These are phyloP conservation scores for Pulicaria dysenterica DNA, from an alignment of 129 eudicot species.

Conservation along the genomic window DNA sequence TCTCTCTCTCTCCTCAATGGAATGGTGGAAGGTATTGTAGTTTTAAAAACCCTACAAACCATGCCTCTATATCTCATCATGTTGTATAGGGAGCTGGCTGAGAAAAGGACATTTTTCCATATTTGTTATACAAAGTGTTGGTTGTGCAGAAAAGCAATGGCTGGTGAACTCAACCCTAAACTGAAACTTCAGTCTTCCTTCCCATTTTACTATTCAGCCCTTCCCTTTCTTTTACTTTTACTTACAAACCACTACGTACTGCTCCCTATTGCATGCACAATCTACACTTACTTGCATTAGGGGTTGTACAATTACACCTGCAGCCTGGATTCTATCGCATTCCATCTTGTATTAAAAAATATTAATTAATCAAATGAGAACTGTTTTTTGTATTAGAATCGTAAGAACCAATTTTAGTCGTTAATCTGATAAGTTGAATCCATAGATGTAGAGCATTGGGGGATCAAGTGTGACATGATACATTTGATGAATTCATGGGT, in stretches of 20 bases:
- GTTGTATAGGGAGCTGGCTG: constrained; percentile 37
- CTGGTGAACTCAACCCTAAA: constrained; percentile 28
- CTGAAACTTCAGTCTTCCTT: constrained; percentile 18
- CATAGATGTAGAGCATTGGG: no score
- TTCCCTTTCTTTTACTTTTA: constrained; percentile 5
- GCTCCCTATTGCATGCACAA: constrained; percentile 28
- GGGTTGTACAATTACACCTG: constrained; percentile 18
- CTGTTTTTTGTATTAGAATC: no score
- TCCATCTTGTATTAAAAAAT: no score
- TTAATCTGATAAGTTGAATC: no score
- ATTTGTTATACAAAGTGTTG: constrained; percentile 13
- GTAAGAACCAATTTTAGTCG: no score
- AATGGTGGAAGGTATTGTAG: constrained; percentile 1
- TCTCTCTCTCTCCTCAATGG: constrained; percentile 12
- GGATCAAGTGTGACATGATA: no score
- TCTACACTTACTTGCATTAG: constrained; percentile 19
- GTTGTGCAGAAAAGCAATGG: constrained; percentile 31
- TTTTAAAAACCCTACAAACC: constrained; percentile 29
- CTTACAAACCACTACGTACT: constrained; percentile 26
- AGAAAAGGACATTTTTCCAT: constrained; percentile 30
- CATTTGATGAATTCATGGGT: no score
- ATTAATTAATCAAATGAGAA: no score
- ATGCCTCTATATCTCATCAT: constrained; percentile 29
- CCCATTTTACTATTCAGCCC: constrained; percentile 24
- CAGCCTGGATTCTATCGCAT: not conserved